Evolutionary conservation across 257 asterid species (phyloP), one percentile per base, ranked within the genome.

Genomic region (Ophiorrhiza pumila): DNA sequence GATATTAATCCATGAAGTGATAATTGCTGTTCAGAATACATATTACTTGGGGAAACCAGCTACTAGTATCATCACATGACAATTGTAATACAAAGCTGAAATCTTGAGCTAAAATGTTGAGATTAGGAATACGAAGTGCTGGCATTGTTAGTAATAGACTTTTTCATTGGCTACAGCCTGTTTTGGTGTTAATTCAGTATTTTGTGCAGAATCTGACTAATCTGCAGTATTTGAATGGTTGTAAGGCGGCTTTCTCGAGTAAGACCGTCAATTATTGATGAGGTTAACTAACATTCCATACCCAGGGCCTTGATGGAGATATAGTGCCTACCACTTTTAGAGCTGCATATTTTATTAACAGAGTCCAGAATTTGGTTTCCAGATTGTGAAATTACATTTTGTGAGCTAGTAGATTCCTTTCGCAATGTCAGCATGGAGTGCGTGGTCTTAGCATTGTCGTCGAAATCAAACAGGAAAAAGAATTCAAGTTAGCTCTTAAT

Each of bases 131-230:
- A 18, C 9, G 3, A 12, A 57, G 8, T 27, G 7, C 18, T 57
- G 3, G 37, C 37, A 57, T 57, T 20, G 0, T 10, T 0, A 0
- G 35, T 5, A 57, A 25, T 17, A 25, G 61, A 53, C 59, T 23
- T 7, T 0, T 45, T 82, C 80, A 49, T 68, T 59, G 31, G 69
- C 73, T 29, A 76, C 84, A 5, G 84, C 84, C 22, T 64, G 49
- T 8, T 75, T 22, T 72, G 75, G 29, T 4, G 81, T 78, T 5
- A 52, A 34, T 65, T 82, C 79, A 29, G 65, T 42, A 62, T 18
- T 37, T n/a, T 43, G 15, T n/a, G 15, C 31, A 37, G 2, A 7
- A 11, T 63, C 68, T 61, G 18, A 15, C n/a, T 50, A 3, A 0
- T 23, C 8, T 50, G 25, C 10, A 50, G 18, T 20, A 20, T 50